Evolutionary conservation across 305 asterid species (phyloP).

Genomic region (Fraxinus platypoda): DNA sequence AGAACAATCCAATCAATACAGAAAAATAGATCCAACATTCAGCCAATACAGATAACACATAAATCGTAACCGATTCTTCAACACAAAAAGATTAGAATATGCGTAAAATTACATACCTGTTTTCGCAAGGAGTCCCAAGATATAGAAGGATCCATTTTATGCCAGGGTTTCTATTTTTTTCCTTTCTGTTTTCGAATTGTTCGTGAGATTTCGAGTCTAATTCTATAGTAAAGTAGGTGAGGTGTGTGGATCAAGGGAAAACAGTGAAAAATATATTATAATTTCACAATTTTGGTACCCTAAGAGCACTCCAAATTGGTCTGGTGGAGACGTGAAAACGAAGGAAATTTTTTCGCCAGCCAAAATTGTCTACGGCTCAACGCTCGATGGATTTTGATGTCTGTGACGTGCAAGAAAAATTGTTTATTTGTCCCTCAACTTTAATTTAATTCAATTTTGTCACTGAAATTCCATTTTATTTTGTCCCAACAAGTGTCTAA

Average conservation of each 20-base stretch:
- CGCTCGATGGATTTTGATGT: background rate
- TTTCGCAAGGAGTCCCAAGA: constrained; percentile 93
- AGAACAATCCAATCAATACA: background rate
- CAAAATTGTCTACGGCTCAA: constrained; percentile 29
- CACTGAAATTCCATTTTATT: background rate
- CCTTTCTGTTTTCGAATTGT: background rate
- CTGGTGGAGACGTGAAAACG: constrained; percentile 24
- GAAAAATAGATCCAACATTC: constrained; percentile 5
- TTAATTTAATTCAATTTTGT: background rate
- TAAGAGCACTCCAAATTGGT: background rate
- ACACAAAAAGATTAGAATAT: background rate
- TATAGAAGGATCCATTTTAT: constrained; percentile 62
- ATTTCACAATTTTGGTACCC: background rate
- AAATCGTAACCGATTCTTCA: background rate
- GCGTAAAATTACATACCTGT: constrained; percentile 44
- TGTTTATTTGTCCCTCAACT: background rate
- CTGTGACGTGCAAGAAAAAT: background rate
- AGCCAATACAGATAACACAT: background rate
- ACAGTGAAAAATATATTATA: background rate
- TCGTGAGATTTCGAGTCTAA: background rate
- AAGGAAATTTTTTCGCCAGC: constrained; percentile 24
- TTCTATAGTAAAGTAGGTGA: background rate
- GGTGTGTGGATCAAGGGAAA: background rate
- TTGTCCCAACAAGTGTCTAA: background rate
- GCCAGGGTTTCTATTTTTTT: background rate